These are phyloP conservation scores for Thamnidium elegans DNA, from an alignment of 192 early-diverging fungal species.

Conservation along the genomic window DNA sequence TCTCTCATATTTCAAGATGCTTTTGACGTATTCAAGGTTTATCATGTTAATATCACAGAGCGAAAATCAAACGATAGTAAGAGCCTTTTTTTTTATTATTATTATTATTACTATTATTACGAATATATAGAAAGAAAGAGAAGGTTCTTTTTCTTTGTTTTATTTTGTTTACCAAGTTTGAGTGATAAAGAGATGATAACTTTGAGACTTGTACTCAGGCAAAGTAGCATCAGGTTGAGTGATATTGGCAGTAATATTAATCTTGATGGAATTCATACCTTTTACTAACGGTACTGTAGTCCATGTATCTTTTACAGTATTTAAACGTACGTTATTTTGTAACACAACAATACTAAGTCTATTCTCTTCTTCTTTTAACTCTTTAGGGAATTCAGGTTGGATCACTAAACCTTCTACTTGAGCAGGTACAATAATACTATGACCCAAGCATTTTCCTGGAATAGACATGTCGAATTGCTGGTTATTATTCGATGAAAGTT, in stretches of 20 bases:
- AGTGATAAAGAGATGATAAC: constrained; percentile 25
- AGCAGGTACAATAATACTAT: constrained; percentile 19
- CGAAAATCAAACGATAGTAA: no score
- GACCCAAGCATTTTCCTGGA: constrained; percentile 17
- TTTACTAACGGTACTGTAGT: constrained; percentile 6
- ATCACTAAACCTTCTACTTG: constrained; percentile 19
- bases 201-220: constrained; percentile 16
- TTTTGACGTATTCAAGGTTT: no score
- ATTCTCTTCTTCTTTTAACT: not conserved
- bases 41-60: no score
- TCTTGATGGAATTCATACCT: constrained; percentile 16
- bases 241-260: constrained; percentile 20
- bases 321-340: constrained; percentile 3
- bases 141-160: no score
- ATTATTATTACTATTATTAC: no score
- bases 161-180: constrained; percentile 35
- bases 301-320: not conserved
- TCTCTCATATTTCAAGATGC: no score
- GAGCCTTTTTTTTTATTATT: no score
- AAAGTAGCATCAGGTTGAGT: constrained; percentile 7
- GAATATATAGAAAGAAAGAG: no score
- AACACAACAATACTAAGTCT: not conserved
- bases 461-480: constrained; percentile 2
- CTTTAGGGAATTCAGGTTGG: constrained; percentile 6
- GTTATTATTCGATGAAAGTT: constrained; percentile 3